These are phyloP conservation scores for Aureobasidium sp. DNA, from an alignment of 2,329 filamentous ascomycete species.

Conservation along the genomic window DNA sequence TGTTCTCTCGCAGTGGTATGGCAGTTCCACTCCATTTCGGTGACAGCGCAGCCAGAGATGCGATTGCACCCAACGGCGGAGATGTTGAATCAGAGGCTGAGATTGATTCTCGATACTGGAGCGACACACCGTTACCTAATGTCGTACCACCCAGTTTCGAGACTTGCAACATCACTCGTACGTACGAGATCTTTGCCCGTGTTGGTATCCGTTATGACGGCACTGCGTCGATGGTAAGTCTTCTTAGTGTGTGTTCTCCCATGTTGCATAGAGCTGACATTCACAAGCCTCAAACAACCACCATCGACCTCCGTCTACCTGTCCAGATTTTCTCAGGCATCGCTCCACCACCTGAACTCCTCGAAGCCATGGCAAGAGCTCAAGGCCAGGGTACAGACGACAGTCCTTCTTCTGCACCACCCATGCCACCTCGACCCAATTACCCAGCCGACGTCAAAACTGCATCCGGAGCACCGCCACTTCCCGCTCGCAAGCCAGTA, in stretches of 20 bases:
- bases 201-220: slow-evolving; percentile 63
- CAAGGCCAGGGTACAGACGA: slow-evolving; percentile 14
- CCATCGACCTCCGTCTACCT: slow-evolving; percentile 69
- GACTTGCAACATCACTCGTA: slow-evolving; percentile 76
- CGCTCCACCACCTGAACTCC: slow-evolving; percentile 64
- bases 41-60: neutral
- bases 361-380: slow-evolving; percentile 50
- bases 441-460: neutral
- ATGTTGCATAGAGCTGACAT: neutral
- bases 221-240: neutral
- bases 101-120: slow-evolving; percentile 61
- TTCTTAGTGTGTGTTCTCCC: neutral
- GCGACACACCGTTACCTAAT: slow-evolving; percentile 62
- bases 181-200: slow-evolving; percentile 75
- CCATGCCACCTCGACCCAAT: neutral
- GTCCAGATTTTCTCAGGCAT: slow-evolving; percentile 84
- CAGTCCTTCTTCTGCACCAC: slow-evolving; percentile 21
- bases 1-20: slow-evolving; percentile 47
- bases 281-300: slow-evolving; percentile 52
- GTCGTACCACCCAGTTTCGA: slow-evolving; percentile 79
- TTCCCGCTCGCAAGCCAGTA: slow-evolving; percentile 4
- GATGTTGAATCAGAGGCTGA: slow-evolving; percentile 17
- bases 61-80: neutral
- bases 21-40: slow-evolving; percentile 1
- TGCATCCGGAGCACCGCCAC: neutral